phyloP scores from a whole-genome alignment of 768 basidiomycete species.

The Boletus reticuloceps region DNA sequence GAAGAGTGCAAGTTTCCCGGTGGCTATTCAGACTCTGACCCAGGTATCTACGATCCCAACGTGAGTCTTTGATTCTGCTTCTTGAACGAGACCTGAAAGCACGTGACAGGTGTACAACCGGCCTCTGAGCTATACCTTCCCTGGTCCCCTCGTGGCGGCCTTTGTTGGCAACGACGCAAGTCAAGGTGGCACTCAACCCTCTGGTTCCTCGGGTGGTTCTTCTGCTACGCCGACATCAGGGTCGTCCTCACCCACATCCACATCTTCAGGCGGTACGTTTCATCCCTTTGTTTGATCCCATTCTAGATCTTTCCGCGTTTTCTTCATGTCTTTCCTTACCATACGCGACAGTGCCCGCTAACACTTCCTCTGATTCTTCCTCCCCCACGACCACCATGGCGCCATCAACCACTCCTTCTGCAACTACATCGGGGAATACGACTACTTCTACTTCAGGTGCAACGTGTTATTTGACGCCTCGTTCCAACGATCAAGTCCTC shows the following conservation, averaged over 20 bases:
- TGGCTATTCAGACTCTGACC: slow-evolving; percentile 63
- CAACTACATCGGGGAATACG: slow-evolving; percentile 1
- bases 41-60: slow-evolving; percentile 59
- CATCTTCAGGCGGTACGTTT: slow-evolving; percentile 20
- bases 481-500: slow-evolving; percentile 6
- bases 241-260: slow-evolving; percentile 12
- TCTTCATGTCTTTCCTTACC: slow-evolving; percentile 15
- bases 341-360: slow-evolving; percentile 22
- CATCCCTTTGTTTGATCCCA: neutral
- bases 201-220: slow-evolving; percentile 17
- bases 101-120: slow-evolving; percentile 29
- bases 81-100: neutral
- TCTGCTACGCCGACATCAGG: slow-evolving; percentile 12
- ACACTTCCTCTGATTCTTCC: slow-evolving; percentile 16
- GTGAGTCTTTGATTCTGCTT: slow-evolving; percentile 24
- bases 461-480: slow-evolving; percentile 19
- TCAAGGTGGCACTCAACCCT: slow-evolving; percentile 20
- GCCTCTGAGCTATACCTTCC: slow-evolving; percentile 44
- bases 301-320: neutral
- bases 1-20: slow-evolving; percentile 64
- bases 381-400: neutral
- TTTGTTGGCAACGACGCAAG: slow-evolving; percentile 30
- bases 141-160: slow-evolving; percentile 49
- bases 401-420: slow-evolving; percentile 7
- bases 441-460: slow-evolving; percentile 5